Evolutionary conservation across 768 basidiomycete species (phyloP).

Genomic region (Russula earlei): DNA sequence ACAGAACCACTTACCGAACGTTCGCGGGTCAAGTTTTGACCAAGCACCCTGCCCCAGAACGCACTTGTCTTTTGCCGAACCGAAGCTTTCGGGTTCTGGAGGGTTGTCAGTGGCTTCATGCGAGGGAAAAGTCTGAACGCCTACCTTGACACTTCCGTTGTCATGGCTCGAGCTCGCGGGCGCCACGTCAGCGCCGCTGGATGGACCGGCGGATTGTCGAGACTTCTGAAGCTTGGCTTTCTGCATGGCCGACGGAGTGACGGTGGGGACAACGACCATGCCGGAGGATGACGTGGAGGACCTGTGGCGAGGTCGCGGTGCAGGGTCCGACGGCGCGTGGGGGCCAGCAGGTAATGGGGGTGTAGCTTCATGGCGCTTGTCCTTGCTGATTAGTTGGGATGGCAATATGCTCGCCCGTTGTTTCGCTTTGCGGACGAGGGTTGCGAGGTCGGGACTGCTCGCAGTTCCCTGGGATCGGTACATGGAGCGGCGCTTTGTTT

Average conservation of each 20-base stretch:
- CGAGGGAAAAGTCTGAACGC: constrained; percentile 20
- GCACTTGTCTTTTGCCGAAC: constrained; percentile 74
- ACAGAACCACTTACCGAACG: constrained; percentile 45
- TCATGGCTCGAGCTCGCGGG: constrained; percentile 37
- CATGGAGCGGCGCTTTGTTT: constrained; percentile 73
- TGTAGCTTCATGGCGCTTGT: constrained; percentile 32
- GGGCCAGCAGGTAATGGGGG: constrained; percentile 34
- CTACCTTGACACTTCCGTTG: constrained; percentile 39
- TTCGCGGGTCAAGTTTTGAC: constrained; percentile 54
- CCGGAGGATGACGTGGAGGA: constrained; percentile 34
- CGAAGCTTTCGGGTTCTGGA: constrained; percentile 46
- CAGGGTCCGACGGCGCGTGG: constrained; percentile 9
- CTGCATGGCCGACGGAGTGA: constrained; percentile 24
- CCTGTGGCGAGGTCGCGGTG: constrained; percentile 29
- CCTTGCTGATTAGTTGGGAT: constrained; percentile 28
- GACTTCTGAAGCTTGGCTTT: constrained; percentile 22
- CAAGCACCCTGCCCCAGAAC: constrained; percentile 72
- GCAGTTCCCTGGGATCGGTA: constrained; percentile 85
- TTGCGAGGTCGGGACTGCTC: constrained; percentile 86
- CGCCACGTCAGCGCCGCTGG: constrained; percentile 38
- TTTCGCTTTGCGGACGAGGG: constrained; percentile 75
- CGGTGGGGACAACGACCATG: constrained; percentile 23
- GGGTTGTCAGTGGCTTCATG: constrained; percentile 3
- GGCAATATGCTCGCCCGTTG: constrained; percentile 45
- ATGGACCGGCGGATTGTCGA: constrained; percentile 11